A percentile compares a stretch with the other conserved stretches of the same genome.
Conservation (phyloP, 2,329 filamentous ascomycete species). For the Mollisiaceae sp. region DNA sequence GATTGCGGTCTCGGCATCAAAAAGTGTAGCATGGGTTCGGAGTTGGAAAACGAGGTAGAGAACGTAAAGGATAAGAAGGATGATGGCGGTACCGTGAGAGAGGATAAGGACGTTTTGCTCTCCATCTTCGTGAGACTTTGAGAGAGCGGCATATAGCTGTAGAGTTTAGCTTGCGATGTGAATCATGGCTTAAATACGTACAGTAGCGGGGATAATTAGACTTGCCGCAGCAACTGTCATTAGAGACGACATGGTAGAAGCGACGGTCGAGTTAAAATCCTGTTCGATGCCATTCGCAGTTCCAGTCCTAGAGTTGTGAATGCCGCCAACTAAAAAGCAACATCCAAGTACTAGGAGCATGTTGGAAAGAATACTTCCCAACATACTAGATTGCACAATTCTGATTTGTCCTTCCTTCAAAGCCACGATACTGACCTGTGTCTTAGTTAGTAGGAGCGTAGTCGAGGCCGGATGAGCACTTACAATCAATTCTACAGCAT, state of each 20-base stretch:
- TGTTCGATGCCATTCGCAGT: conserved; percentile 61
- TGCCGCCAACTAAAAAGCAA: conserved; percentile 78
- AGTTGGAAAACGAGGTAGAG: conserved; percentile 82
- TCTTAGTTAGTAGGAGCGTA: conserved; percentile 17
- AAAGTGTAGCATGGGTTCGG: conserved; percentile 73
- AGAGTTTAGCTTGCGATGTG: conserved; percentile 4
- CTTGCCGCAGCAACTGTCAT: conserved; percentile 80
- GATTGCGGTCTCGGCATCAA: conserved; percentile 57
- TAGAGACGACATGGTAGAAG: conserved; percentile 74
- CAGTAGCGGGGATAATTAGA: conserved; percentile 77
- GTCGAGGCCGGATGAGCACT: conserved; percentile 22
- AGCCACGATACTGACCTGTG: conserved; percentile 88
- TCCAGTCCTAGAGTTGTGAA: conserved; percentile 53
- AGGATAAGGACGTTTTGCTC: conserved; percentile 68
- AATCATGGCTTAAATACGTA: conserved; percentile 39
- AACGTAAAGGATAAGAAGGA: conserved; percentile 75
- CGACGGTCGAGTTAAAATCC: conserved; percentile 75
- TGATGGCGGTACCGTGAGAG: conserved; percentile 77
- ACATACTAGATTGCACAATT: conserved; percentile 97
- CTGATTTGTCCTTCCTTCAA: conserved; percentile 85
- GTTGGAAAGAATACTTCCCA: conserved; percentile 94
- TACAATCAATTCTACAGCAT: conserved; percentile 64
- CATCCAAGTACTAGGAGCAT: conserved; percentile 85
- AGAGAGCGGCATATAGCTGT: conserved; percentile 70
- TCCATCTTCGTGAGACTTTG: conserved; percentile 50